These are phyloP conservation scores for Cairneyella variabilis DNA, from an alignment of 495 filamentous ascomycete genomes.

Conservation along the genomic window DNA sequence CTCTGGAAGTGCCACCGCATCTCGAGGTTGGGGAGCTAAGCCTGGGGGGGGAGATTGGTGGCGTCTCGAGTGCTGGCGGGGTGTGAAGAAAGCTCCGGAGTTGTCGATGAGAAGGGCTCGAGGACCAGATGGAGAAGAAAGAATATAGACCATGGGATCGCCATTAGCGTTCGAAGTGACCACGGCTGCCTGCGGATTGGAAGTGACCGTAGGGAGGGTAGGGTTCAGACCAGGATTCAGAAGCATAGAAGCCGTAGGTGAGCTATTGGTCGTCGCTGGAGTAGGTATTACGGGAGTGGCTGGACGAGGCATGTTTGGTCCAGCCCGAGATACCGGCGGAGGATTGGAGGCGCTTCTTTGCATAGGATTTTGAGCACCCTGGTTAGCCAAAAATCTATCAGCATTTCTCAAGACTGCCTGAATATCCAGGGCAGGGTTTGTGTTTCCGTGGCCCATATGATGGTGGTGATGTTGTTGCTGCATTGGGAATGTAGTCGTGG, in stretches of 20 bases:
- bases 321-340: constrained; percentile 24
- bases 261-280: constrained; percentile 32
- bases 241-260: constrained; percentile 5
- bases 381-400: constrained; percentile 31
- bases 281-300: constrained; percentile 24
- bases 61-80: constrained; percentile 24
- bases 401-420: constrained; percentile 39
- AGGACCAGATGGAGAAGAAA: constrained; percentile 57
- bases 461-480: constrained; percentile 13
- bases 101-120: constrained; percentile 52
- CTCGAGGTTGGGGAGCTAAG: background rate
- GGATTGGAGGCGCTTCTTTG: constrained; percentile 42
- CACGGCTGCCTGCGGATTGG: background rate
- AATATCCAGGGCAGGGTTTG: constrained; percentile 23
- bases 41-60: background rate
- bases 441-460: background rate
- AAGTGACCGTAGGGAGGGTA: background rate
- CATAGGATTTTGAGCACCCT: constrained; percentile 42
- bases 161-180: background rate
- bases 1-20: constrained; percentile 13
- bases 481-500: constrained; percentile 17
- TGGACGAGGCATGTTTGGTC: background rate
- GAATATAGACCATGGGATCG: constrained; percentile 53
- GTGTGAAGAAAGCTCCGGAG: constrained; percentile 42
- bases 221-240: background rate